phyloP scores from a whole-genome alignment of 257 asterid species.

The Scutellaria barbata region DNA sequence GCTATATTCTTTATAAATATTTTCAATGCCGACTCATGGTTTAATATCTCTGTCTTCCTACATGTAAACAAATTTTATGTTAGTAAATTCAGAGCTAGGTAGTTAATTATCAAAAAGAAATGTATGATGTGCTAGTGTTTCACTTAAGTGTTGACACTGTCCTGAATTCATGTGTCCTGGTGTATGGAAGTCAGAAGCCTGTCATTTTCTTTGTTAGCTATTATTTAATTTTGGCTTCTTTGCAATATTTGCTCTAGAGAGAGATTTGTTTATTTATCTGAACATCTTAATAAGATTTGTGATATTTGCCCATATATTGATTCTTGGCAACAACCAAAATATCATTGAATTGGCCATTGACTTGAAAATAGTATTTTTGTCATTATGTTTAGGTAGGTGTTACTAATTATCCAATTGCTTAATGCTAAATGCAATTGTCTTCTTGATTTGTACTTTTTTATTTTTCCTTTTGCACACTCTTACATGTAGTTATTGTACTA shows the following conservation, averaged over 20 bases:
- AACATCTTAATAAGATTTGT: background rate
- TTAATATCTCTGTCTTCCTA: slow-evolving; percentile 19
- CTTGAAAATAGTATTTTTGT: background rate
- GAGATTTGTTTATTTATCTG: slow-evolving; percentile 11
- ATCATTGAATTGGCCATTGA: background rate
- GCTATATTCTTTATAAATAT: background rate
- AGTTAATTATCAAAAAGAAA: background rate
- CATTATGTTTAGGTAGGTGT: slow-evolving; percentile 6
- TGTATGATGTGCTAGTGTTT: background rate
- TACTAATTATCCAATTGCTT: slow-evolving; percentile 17
- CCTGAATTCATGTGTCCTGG: slow-evolving; percentile 7
- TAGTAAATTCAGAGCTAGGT: slow-evolving; percentile 14
- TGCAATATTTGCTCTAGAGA: slow-evolving; percentile 6
- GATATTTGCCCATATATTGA: slow-evolving; percentile 4
- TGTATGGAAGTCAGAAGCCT: slow-evolving; percentile 25
- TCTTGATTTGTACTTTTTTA: background rate
- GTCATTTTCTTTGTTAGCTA: slow-evolving; percentile 13
- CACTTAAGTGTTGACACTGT: background rate
- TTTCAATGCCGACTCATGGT: slow-evolving; percentile 23
- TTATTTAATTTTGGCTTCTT: slow-evolving; percentile 7
- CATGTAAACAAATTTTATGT: slow-evolving; percentile 22
- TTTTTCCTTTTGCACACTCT: slow-evolving; percentile 3
- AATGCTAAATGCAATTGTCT: background rate
- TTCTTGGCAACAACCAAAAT: slow-evolving; percentile 11
- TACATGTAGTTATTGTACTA: slow-evolving; percentile 16